Evolutionary conservation across 352 stramenopile genomes (phyloP).

Genomic region (Pythium folliculosum): DNA sequence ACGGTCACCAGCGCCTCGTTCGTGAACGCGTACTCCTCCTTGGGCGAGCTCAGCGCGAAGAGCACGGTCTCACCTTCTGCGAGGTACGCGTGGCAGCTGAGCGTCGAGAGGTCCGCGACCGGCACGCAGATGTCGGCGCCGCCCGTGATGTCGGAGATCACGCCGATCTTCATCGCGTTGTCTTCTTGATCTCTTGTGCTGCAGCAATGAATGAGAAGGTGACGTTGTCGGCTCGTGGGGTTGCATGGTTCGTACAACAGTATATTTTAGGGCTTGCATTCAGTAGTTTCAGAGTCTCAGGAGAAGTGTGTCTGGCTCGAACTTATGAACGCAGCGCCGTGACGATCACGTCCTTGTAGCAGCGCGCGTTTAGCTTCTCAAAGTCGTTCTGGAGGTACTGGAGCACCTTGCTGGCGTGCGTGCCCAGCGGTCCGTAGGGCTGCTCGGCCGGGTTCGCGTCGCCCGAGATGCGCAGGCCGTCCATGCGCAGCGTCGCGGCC

Average conservation of each 20-base stretch:
- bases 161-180: neutral
- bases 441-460: constrained; percentile 34
- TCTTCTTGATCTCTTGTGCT: neutral
- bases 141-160: constrained; percentile 39
- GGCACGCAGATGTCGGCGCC: constrained; percentile 56
- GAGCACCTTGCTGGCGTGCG: constrained; percentile 39
- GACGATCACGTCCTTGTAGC: constrained; percentile 49
- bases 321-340: constrained; percentile 3
- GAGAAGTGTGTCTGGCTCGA: no score
- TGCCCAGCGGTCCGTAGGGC: constrained; percentile 22
- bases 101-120: constrained; percentile 32
- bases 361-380: constrained; percentile 39
- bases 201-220: neutral
- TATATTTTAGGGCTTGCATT: no score
- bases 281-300: no score
- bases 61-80: constrained; percentile 45
- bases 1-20: constrained; percentile 55
- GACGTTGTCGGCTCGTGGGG: neutral
- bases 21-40: constrained; percentile 66
- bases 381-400: constrained; percentile 46
- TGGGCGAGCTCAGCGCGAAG: constrained; percentile 57
- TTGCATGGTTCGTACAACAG: neutral
- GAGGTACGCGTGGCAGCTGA: constrained; percentile 37
- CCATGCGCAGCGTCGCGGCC: constrained; percentile 40
- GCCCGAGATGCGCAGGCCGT: constrained; percentile 3